phyloP scores from a whole-genome alignment of 192 early-diverging fungal genomes.

The Borealophlyctis nickersoniae region DNA sequence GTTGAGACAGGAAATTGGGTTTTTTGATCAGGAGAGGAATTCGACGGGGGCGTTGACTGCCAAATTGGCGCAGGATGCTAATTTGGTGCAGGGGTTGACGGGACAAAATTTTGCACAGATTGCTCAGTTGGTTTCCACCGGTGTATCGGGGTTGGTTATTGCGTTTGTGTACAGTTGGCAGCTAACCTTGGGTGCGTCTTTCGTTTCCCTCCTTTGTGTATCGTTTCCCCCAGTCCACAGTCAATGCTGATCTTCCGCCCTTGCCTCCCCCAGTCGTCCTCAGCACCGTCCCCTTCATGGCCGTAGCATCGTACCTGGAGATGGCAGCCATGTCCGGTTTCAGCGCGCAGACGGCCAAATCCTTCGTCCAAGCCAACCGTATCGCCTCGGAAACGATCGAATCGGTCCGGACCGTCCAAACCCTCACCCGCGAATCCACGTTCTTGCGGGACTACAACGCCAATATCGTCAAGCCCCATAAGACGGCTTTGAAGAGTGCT shows the following conservation, averaged over 20 bases:
- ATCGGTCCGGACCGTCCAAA: conserved; percentile 80
- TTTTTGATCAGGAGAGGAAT: conserved; percentile 58
- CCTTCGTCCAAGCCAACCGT: conserved; percentile 65
- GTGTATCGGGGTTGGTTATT: conserved; percentile 50
- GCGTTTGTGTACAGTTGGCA: conserved; percentile 78
- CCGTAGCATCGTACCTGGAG: conserved; percentile 61
- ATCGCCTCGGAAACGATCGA: conserved; percentile 81
- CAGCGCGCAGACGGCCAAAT: conserved; percentile 56
- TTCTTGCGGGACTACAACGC: conserved; percentile 67
- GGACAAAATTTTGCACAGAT: conserved; percentile 51
- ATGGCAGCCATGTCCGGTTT: conserved; percentile 57
- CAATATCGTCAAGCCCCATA: conserved; percentile 67
- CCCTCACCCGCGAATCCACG: conserved; percentile 62
- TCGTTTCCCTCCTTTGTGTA: background rate
- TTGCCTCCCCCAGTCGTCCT: conserved; percentile 47
- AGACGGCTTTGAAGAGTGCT: conserved; percentile 61
- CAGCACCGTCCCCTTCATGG: conserved; percentile 66
- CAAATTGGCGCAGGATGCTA: conserved; percentile 78
- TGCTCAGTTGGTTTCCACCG: conserved; percentile 38
- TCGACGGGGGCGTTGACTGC: conserved; percentile 74
- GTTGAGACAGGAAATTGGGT: conserved; percentile 47
- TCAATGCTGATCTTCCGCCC: background rate
- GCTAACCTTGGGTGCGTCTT: conserved; percentile 55
- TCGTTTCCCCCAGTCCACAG: background rate
- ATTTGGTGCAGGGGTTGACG: conserved; percentile 53